Evolutionary conservation across 225 moss, liverwort and hornwort species (phyloP).

Genomic region (Neckera pumila): DNA sequence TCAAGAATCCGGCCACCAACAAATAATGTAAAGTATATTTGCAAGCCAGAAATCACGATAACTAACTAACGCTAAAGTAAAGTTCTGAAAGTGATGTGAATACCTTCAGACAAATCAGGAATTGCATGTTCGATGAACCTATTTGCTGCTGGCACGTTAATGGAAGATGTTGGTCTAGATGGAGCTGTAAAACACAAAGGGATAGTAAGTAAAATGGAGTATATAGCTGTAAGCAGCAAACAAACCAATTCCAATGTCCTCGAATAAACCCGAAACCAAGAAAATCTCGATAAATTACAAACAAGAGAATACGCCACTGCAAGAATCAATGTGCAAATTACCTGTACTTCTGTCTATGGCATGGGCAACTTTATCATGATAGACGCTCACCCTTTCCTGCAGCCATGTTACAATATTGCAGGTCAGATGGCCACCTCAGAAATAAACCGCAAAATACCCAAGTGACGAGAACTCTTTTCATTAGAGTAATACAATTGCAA

Average conservation of each 20-base stretch:
- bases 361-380: slow-evolving; percentile 62
- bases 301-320: neutral
- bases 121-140: slow-evolving; percentile 92
- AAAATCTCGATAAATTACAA: neutral
- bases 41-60: neutral
- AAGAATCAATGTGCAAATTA: neutral
- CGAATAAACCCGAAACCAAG: neutral
- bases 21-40: neutral
- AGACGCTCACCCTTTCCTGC: slow-evolving; percentile 70
- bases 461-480: neutral
- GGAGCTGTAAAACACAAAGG: slow-evolving; percentile 35
- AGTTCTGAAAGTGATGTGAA: neutral
- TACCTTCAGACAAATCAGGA: slow-evolving; percentile 73
- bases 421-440: neutral
- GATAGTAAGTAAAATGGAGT: neutral
- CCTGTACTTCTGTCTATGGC: slow-evolving; percentile 66
- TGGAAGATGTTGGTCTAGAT: slow-evolving; percentile 35
- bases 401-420: neutral
- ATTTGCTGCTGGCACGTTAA: slow-evolving; percentile 67
- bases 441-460: neutral
- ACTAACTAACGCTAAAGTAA: neutral
- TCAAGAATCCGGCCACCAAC: neutral
- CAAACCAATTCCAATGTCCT: neutral
- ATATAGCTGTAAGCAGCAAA: neutral
- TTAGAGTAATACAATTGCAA: neutral